Percentiles rank a stretch among this genome's conserved stretches.
These are phyloP conservation scores for Funneliformis geosporum DNA, from an alignment of 192 early-diverging fungal species.

Conservation along the genomic window DNA sequence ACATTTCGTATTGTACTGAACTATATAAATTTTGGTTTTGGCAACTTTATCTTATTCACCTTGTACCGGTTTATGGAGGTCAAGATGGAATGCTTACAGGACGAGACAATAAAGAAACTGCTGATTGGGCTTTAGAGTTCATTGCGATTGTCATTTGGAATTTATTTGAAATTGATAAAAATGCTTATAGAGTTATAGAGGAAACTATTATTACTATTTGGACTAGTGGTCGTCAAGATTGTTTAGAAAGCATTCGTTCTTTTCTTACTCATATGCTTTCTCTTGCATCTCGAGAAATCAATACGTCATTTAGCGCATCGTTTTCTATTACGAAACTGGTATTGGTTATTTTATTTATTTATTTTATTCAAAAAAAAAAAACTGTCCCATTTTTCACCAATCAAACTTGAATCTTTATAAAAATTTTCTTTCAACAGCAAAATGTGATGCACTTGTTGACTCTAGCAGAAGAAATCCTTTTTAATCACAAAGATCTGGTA, in stretches of 20 bases:
- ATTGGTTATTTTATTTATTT: neutral
- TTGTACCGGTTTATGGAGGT: slow-evolving; percentile 1
- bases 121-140: slow-evolving; percentile 31
- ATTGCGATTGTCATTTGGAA: slow-evolving; percentile 27
- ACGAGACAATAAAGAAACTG: slow-evolving; percentile 14
- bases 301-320: neutral
- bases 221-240: slow-evolving; percentile 24
- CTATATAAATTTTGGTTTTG: slow-evolving; percentile 22
- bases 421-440: neutral
- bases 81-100: neutral
- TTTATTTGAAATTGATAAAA: slow-evolving; percentile 19
- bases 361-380: neutral
- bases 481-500: slow-evolving; percentile 29
- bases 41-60: slow-evolving; percentile 22
- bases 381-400: neutral
- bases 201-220: slow-evolving; percentile 28
- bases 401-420: neutral
- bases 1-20: slow-evolving; percentile 12
- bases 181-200: neutral
- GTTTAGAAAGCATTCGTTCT: slow-evolving; percentile 10
- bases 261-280: slow-evolving; percentile 18
- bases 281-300: neutral
- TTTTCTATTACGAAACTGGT: slow-evolving; percentile 18
- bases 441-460: slow-evolving; percentile 12
- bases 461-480: slow-evolving; percentile 23